Conservation (phyloP, 2,329 filamentous ascomycete genomes). For the Fusarium sp. region DNA sequence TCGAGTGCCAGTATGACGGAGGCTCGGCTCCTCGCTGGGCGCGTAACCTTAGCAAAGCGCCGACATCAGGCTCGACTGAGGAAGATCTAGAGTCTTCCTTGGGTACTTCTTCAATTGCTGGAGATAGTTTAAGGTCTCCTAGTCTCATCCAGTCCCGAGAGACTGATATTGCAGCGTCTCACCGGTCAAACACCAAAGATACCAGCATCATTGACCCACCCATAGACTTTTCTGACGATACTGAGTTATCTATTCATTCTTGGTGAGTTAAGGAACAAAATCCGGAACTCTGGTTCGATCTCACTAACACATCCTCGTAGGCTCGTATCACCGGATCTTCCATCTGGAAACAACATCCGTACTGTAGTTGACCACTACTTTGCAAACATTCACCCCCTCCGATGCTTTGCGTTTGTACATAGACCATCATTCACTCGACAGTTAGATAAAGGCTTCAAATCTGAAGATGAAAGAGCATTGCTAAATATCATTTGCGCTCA, state of each 20-base stretch:
- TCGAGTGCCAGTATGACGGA: constrained; percentile 57
- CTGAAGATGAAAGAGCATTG: constrained; percentile 54
- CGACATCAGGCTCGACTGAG: constrained; percentile 43
- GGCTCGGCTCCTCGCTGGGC: constrained; percentile 55
- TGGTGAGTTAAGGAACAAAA: constrained; percentile 26
- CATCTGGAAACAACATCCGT: constrained; percentile 52
- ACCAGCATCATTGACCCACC: constrained; percentile 38
- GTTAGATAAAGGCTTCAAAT: constrained; percentile 53
- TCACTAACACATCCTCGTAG: constrained; percentile 39
- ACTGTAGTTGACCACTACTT: constrained; percentile 56
- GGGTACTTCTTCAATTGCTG: constrained; percentile 33
- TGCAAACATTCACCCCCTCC: constrained; percentile 56
- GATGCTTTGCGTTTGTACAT: constrained; percentile 57
- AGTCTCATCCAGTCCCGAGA: constrained; percentile 47
- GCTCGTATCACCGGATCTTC: constrained; percentile 52
- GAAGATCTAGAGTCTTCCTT: constrained; percentile 40
- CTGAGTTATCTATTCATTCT: constrained; percentile 46
- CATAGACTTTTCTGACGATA: constrained; percentile 46
- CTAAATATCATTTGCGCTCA: constrained; percentile 56
- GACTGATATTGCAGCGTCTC: constrained; percentile 34
- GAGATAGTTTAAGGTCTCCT: constrained; percentile 39
- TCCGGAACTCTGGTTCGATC: background rate
- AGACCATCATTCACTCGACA: constrained; percentile 56
- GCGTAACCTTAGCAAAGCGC: constrained; percentile 49
- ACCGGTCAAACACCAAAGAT: constrained; percentile 41